Base-by-base conservation (phyloP, 495 filamentous ascomycete genomes). In the Lophium mytilinum region DNA sequence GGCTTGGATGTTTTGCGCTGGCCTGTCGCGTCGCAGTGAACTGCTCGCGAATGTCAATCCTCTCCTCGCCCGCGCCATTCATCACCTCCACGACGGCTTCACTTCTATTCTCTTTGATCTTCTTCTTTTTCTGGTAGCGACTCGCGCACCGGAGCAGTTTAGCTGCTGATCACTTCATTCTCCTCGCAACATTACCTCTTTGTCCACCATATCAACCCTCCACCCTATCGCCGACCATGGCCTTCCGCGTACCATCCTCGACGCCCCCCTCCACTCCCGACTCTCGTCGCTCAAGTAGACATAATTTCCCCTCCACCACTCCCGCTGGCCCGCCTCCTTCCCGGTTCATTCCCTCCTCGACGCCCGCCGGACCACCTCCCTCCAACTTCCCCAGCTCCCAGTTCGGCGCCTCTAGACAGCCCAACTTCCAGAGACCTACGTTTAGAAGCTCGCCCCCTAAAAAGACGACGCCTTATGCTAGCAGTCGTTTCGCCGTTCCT, bases 291-390 rank as follows among this genome's bases (percentile, higher is more conserved):
- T 39, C 55, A 19, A 34, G n/a, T 11, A 60, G 61, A 48, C 49
- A 48, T 42, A 59, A 60, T 69, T 55, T 83, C 65, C 77, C 82
- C 35, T 90, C 90, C 0, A 91, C 86, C 1, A 92, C 89, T 18
- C 89, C 90, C 43, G 82, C 83, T 24, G 87, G 83, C 9, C 82
- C 80, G 47, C 89, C 89, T 12, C 87, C 87, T 19, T 83, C 64
- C 19, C 43, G 81, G 3, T 62, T 80, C 37, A 72, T 78, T 9
- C 75, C 76, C 18, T 89, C 88, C 34, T 89, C 89, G 68, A 89
- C 86, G 30, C 88, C 89, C 10, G 81, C 78, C 56, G 87, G 84
- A 34, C 80, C 78, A 8, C 72, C 75, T 24, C 86, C 87, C 17
- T 78, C 80, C 19, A 83, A 79, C 53, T 78, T 87, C 51, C 83